phyloP scores from a whole-genome alignment of 2,329 filamentous ascomycete species.

The Dactylellina haptotyla region DNA sequence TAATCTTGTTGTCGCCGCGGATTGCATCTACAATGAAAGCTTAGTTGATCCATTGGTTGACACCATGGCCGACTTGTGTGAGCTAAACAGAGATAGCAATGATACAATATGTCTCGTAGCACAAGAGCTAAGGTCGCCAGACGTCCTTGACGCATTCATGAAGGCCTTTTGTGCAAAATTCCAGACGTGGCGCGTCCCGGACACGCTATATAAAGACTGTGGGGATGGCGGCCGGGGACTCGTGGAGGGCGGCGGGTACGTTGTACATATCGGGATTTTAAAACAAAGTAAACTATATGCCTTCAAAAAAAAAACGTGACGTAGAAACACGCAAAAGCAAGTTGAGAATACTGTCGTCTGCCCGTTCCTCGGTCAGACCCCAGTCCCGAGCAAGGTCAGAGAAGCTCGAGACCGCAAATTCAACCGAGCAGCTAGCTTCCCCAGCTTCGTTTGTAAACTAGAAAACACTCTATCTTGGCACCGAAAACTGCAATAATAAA shows the following conservation, averaged over 20 bases:
- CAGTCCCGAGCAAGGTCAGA: neutral
- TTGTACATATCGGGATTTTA: slow-evolving; percentile 80
- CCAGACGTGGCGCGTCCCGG: slow-evolving; percentile 78
- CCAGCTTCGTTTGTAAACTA: neutral
- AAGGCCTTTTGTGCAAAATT: slow-evolving; percentile 74
- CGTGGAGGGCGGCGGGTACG: slow-evolving; percentile 71
- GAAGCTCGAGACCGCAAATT: slow-evolving; percentile 15
- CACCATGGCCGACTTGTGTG: slow-evolving; percentile 79
- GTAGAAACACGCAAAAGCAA: neutral
- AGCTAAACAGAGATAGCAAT: slow-evolving; percentile 61
- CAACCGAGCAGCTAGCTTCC: slow-evolving; percentile 29
- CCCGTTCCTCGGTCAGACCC: neutral
- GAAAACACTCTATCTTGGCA: neutral
- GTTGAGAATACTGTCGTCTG: neutral
- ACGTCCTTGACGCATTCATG: slow-evolving; percentile 87
- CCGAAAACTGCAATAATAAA: too few relatives aligned
- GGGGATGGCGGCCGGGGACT: slow-evolving; percentile 61
- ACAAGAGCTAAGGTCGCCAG: slow-evolving; percentile 85
- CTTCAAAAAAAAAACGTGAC: neutral
- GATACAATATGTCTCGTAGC: slow-evolving; percentile 79
- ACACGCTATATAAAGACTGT: slow-evolving; percentile 69
- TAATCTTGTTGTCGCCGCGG: slow-evolving; percentile 82
- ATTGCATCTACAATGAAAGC: slow-evolving; percentile 94
- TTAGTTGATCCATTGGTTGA: slow-evolving; percentile 83
- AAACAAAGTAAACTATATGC: slow-evolving; percentile 56